Base-by-base conservation (phyloP, 352 stramenopile species). In the Globisporangium radiosum region DNA sequence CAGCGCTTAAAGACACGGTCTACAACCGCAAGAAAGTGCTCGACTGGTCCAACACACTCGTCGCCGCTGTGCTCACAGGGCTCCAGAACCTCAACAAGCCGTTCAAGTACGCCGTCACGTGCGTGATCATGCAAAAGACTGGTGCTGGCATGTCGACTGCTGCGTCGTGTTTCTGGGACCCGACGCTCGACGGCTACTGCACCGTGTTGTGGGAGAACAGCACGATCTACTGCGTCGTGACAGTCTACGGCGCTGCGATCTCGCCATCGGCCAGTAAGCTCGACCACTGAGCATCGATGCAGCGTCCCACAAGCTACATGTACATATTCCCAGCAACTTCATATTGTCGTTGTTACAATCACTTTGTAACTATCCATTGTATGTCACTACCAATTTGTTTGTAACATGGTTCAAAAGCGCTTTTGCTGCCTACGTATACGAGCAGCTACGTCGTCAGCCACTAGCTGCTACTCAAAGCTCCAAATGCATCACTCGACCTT, bases 1-100 rank as follows among this genome's bases (percentile, higher is more conserved):
- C 75, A 33, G 73, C 78, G 19, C 63, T 93, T 11, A 93, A 93
- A 51, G 83, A 91, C 65, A 88, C 81, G 0, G 79, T 91, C 43
- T 93, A 93, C 73, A 93, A 89, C 58, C 72, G 81, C 62, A 93
- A 93, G 61, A 93, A 93, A 45, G 83, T 91, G 38, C 72, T 91
- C 53, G 83, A 93, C 68, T 93, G 83, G 83, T 88, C 78, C 59
- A 93, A 93, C 55, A 78, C 83, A 42, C 72, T 93, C 33, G 83
- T 93, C 47, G 83, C 83, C 2, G 67, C 75, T n/a, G 83, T 93
- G 42, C 76, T 93, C 56, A 87, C 76, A 33, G 83, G 81, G 0
- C 70, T 93, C 43, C 83, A 90, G 69, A 91, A 89, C 68, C 77
- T 93, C 69, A 93, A 90, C 71, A 93, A 93, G 52, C 83, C 83